Evolutionary conservation across 129 eudicot genomes (phyloP).

Genomic region (Escallonia herrerae): DNA sequence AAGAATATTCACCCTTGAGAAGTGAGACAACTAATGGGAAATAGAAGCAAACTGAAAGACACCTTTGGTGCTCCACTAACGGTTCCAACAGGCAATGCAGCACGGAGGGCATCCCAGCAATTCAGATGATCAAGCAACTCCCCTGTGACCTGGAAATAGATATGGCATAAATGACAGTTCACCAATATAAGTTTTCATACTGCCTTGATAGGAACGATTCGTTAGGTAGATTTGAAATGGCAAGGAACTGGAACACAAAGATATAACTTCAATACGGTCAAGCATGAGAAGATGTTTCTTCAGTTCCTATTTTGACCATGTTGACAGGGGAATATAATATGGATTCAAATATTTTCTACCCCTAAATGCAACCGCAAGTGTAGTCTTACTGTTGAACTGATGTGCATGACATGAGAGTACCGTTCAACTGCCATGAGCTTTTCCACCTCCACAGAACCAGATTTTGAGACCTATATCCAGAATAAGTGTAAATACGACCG

Average conservation of each 20-base stretch:
- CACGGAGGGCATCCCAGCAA: constrained; percentile 94
- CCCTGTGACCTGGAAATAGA: constrained; percentile 64
- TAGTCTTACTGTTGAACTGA: constrained; percentile 77
- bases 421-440: constrained; percentile 73
- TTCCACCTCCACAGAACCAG: constrained; percentile 80
- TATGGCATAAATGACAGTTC: background rate
- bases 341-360: no score
- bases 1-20: background rate
- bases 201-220: no score
- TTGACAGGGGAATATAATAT: no score
- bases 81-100: constrained; percentile 97
- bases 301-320: no score
- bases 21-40: background rate
- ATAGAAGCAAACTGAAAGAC: background rate
- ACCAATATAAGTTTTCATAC: background rate
- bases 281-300: no score
- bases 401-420: constrained; percentile 92
- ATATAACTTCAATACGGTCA: no score
- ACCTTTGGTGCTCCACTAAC: constrained; percentile 99
- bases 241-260: no score
- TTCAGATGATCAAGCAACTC: constrained; percentile 66
- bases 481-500: constrained; percentile 7
- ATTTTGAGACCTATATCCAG: constrained; percentile 56
- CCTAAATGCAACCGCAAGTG: background rate
- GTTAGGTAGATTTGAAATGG: no score